Evolutionary conservation across 257 asterid genomes (phyloP).

Genomic region (Catharanthus roseus): DNA sequence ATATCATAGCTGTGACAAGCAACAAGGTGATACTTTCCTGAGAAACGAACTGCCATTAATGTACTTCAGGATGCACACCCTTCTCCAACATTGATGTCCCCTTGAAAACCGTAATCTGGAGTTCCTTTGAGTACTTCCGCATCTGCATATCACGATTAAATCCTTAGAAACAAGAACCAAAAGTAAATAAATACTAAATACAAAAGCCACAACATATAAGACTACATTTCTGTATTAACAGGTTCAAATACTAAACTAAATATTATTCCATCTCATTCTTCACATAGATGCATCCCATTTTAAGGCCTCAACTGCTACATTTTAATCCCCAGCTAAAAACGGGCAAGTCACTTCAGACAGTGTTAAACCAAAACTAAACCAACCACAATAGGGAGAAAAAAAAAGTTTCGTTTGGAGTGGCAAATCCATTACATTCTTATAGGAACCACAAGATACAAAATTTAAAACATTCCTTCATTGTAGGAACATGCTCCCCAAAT

Average conservation of each 20-base stretch:
- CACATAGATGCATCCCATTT: background rate
- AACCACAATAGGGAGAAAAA: too few species aligned
- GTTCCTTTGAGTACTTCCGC: slow-evolving; percentile 65
- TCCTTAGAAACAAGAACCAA: background rate
- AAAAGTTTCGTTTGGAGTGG: background rate
- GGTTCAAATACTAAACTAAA: background rate
- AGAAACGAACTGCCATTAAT: slow-evolving; percentile 9
- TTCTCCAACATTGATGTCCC: slow-evolving; percentile 88
- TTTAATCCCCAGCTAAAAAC: background rate
- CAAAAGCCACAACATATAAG: background rate
- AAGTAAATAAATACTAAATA: too few species aligned
- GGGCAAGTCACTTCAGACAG: background rate
- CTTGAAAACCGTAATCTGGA: slow-evolving; percentile 72
- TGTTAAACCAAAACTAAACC: background rate
- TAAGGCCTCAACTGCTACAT: background rate
- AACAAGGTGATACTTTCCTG: slow-evolving; percentile 4
- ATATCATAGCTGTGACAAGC: slow-evolving; percentile 2
- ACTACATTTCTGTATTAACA: background rate
- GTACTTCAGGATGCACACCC: slow-evolving; percentile 43
- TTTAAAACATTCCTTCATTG: background rate
- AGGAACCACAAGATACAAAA: background rate
- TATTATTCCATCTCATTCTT: background rate
- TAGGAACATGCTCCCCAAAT: background rate
- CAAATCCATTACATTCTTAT: background rate
- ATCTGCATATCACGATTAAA: slow-evolving; percentile 37